phyloP scores from a whole-genome alignment of 2,329 filamentous ascomycete genomes.

The Colletotrichum shisoi region DNA sequence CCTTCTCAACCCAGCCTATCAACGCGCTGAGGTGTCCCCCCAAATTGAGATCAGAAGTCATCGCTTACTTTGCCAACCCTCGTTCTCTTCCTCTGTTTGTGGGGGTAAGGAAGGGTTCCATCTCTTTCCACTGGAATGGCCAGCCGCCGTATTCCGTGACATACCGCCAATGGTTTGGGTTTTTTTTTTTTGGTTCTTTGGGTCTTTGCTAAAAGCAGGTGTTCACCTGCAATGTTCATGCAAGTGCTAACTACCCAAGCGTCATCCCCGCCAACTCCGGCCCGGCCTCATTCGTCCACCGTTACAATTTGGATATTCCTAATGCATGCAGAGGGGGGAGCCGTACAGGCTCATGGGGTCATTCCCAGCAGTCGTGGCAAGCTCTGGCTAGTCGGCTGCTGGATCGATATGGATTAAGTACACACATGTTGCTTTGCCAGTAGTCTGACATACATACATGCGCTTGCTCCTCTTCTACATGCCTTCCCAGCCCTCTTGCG shows the following conservation, averaged over 20 bases:
- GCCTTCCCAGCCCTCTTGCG: not conserved
- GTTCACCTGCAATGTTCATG: conserved; percentile 35
- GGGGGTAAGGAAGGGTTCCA: no score
- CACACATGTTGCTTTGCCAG: conserved; percentile 32
- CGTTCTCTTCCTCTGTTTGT: not conserved
- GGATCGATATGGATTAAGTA: conserved; percentile 33
- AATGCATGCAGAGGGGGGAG: conserved; percentile 43
- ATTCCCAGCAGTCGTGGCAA: conserved; percentile 49
- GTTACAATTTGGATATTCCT: conserved; percentile 31
- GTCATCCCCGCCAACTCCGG: conserved; percentile 34
- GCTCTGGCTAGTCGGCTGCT: conserved; percentile 46
- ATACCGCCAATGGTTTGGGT: not conserved
- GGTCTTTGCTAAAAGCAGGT: conserved; percentile 8
- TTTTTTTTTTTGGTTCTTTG: not conserved
- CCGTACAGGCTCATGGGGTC: conserved; percentile 37
- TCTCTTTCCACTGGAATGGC: not conserved
- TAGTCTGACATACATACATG: conserved; percentile 23
- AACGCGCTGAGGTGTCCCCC: not conserved
- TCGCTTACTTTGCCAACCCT: no score
- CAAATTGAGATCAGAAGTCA: not conserved
- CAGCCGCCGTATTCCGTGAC: conserved; percentile 2
- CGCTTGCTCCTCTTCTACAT: not conserved
- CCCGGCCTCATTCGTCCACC: conserved; percentile 36
- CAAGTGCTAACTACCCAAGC: conserved; percentile 28
- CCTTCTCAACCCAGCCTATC: not conserved